Evolutionary conservation across 495 filamentous ascomycete genomes (phyloP).

Genomic region (Neurospora sp.): DNA sequence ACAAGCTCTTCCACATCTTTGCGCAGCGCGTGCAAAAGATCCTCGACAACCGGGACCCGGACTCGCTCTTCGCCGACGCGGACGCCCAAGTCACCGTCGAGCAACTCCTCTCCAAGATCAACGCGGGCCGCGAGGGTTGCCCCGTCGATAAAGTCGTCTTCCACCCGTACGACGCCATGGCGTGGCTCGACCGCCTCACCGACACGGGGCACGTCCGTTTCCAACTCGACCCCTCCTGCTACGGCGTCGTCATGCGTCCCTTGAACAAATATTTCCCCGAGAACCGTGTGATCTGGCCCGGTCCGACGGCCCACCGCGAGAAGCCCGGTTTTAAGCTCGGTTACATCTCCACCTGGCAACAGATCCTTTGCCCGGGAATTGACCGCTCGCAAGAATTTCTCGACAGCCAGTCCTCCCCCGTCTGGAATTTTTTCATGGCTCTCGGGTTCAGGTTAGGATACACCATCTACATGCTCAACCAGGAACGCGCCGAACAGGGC

Average conservation of each 20-base stretch:
- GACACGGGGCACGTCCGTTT: constrained; percentile 12
- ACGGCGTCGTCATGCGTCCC: constrained; percentile 18
- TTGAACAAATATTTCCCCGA: constrained; percentile 12
- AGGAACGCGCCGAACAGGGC: not conserved
- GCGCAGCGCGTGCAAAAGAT: constrained; percentile 18
- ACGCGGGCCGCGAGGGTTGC: constrained; percentile 8
- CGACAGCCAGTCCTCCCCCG: not conserved
- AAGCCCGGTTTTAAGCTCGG: not conserved
- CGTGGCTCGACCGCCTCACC: constrained; percentile 17
- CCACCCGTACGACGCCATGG: constrained; percentile 15
- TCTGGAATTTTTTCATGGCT: constrained; percentile 15
- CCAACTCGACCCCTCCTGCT: constrained; percentile 10
- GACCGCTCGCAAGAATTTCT: not conserved
- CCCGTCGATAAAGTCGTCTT: constrained; percentile 13
- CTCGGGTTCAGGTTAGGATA: constrained; percentile 18
- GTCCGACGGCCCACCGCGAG: not conserved
- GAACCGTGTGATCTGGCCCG: constrained; percentile 12
- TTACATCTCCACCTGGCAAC: constrained; percentile 2
- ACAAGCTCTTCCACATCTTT: constrained; percentile 19
- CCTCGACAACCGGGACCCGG: constrained; percentile 14
- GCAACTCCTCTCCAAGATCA: constrained; percentile 16
- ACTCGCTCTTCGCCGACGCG: constrained; percentile 8
- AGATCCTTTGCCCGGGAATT: constrained; percentile 1
- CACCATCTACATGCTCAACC: constrained; percentile 9
- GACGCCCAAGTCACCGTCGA: constrained; percentile 13